Conservation (phyloP, 441 rosid species). For the Mallotus repandus region DNA sequence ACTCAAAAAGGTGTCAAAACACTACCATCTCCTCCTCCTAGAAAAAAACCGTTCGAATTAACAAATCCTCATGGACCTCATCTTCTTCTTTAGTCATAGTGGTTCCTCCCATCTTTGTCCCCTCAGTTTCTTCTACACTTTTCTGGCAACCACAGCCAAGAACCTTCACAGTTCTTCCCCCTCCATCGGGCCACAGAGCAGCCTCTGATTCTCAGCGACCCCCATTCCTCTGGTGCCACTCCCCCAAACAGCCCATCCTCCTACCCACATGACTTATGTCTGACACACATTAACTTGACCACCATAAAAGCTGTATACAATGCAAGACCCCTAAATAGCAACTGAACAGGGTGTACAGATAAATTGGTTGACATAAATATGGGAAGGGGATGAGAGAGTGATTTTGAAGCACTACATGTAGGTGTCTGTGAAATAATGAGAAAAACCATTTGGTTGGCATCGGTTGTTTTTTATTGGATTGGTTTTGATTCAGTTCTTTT, state of each 20-base stretch:
- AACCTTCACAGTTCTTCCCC: too few relatives aligned
- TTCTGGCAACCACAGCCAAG: background rate
- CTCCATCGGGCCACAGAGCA: too few relatives aligned
- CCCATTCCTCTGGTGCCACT: too few relatives aligned
- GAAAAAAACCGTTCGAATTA: background rate
- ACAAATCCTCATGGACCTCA: too few relatives aligned
- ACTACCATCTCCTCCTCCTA: background rate
- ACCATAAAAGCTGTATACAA: too few relatives aligned
- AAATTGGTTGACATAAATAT: background rate
- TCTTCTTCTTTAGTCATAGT: background rate
- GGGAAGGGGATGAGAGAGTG: background rate
- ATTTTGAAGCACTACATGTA: background rate
- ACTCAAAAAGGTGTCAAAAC: too few relatives aligned
- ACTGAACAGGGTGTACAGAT: background rate
- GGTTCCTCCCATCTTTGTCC: background rate
- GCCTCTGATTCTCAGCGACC: too few relatives aligned
- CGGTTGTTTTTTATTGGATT: too few relatives aligned
- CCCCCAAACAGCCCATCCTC: too few relatives aligned
- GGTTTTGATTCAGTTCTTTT: background rate
- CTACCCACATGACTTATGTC: too few relatives aligned
- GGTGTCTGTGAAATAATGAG: background rate
- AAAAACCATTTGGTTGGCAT: background rate
- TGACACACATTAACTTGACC: too few relatives aligned
- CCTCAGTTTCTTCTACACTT: background rate
- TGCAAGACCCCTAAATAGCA: too few relatives aligned